A percentile compares a stretch with the other conserved stretches of the same genome.
These are phyloP conservation scores for Boletus pseudo-olivaceus DNA, from an alignment of 768 basidiomycete genomes.

Conservation along the genomic window DNA sequence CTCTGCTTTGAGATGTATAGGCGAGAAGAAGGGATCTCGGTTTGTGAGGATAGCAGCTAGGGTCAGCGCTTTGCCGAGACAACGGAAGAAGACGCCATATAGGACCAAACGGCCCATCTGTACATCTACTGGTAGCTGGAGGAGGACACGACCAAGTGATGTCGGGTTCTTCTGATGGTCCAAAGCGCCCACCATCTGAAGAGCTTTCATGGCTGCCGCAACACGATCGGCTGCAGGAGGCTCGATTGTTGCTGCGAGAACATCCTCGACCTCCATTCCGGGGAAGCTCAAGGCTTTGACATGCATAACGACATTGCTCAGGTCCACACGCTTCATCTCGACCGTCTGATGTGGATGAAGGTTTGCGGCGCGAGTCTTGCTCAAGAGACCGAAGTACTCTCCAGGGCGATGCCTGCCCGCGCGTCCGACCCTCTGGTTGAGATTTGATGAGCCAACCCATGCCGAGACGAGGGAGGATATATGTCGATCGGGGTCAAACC, in stretches of 20 bases:
- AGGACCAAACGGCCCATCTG: constrained; percentile 88
- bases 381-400: constrained; percentile 85
- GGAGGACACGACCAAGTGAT: constrained; percentile 81
- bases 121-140: constrained; percentile 86
- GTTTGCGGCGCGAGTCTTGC: constrained; percentile 52
- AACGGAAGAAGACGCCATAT: constrained; percentile 90
- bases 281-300: constrained; percentile 91
- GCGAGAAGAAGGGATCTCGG: constrained; percentile 87
- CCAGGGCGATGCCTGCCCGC: constrained; percentile 90
- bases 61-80: constrained; percentile 82
- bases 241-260: constrained; percentile 81
- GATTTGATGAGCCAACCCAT: constrained; percentile 87
- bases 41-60: constrained; percentile 89
- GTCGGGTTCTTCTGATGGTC: constrained; percentile 75
- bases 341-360: constrained; percentile 83
- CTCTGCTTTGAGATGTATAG: constrained; percentile 69
- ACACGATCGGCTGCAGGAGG: constrained; percentile 80
- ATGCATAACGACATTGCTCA: constrained; percentile 94
- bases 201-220: constrained; percentile 68
- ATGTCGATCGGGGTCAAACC: constrained; percentile 84
- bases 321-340: constrained; percentile 90
- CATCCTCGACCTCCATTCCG: constrained; percentile 80
- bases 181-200: constrained; percentile 86
- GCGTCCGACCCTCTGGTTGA: constrained; percentile 89
- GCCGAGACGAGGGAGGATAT: constrained; percentile 87